Evolutionary conservation across 495 filamentous ascomycete genomes (phyloP).

Genomic region (Penicillium steckii): DNA sequence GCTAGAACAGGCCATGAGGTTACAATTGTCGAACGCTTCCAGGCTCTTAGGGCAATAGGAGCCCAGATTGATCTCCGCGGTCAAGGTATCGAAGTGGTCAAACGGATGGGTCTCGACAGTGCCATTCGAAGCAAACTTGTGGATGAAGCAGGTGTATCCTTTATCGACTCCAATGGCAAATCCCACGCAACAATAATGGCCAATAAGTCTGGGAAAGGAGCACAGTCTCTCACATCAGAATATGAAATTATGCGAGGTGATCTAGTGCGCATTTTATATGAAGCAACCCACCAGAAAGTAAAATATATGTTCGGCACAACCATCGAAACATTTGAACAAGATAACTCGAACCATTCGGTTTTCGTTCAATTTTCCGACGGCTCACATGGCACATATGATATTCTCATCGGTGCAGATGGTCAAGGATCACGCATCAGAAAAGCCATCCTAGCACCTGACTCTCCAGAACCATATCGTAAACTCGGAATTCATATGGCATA

Average conservation of each 20-base stretch:
- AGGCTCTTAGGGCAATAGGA: slow-evolving; percentile 31
- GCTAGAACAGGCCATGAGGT: slow-evolving; percentile 30
- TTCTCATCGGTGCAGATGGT: slow-evolving; percentile 52
- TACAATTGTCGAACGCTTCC: slow-evolving; percentile 42
- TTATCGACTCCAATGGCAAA: slow-evolving; percentile 32
- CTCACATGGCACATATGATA: slow-evolving; percentile 37
- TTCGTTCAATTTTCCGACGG: slow-evolving; percentile 40
- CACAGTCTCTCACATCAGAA: slow-evolving; percentile 37
- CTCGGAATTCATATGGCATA: slow-evolving; percentile 38
- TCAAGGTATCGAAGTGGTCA: slow-evolving; percentile 34
- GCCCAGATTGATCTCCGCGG: slow-evolving; percentile 42
- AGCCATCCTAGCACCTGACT: slow-evolving; percentile 26
- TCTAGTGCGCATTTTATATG: slow-evolving; percentile 35
- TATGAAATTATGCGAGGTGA: slow-evolving; percentile 50
- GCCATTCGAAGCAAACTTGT: slow-evolving; percentile 27
- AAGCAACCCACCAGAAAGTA: slow-evolving; percentile 34
- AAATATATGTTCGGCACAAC: slow-evolving; percentile 38
- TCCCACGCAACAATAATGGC: slow-evolving; percentile 25
- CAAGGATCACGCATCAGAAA: slow-evolving; percentile 42
- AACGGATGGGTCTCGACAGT: slow-evolving; percentile 41
- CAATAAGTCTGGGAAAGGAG: slow-evolving; percentile 33
- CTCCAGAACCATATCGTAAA: slow-evolving; percentile 16
- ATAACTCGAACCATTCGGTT: slow-evolving; percentile 27
- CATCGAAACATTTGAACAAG: slow-evolving; percentile 23
- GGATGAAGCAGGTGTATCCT: slow-evolving; percentile 32